Base-by-base conservation (phyloP, 768 basidiomycete species). In the Termitomyces heimii region DNA sequence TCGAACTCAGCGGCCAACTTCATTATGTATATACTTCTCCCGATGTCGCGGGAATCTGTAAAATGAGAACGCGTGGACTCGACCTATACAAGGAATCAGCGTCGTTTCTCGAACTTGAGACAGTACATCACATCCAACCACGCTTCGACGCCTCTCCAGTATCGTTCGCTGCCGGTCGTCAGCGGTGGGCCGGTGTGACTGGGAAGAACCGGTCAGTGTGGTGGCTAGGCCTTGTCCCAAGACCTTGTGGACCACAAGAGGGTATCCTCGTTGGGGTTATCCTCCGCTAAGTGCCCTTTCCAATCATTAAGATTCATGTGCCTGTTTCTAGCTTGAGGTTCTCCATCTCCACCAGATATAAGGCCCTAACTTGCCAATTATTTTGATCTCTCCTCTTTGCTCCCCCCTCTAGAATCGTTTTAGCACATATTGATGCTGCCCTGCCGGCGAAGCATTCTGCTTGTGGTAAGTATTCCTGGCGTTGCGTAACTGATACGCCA, bases 281-380 rank as follows among this genome's bases (percentile, higher is more conserved):
- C 55, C 37, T 59, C 54, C 56, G 31, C 46, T 24, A 46, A 35
- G 24, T 32, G 44, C 53, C 35, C 44, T 57, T 50, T 20, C 49
- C 37, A 42, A 53, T 51, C 57, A 32, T 47, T 49, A 37, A 34
- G 24, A 50, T 59, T 57, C 47, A 62, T 62, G 61, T 62, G 61
- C 61, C 61, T 59, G 46, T 40, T 49, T 44, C 55, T 40, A 47
- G 28, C 53, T 57, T 42, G 37, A 56, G 52, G 47, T 51, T 51
- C 47, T 46, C 46, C 35, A 40, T 54, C 53, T 13, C 29, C 44
- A 54, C 28, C 34, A 28, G 58, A 57, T 62, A 62, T 59, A 62
- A 62, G 51, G 43, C 22, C 45, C 31, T 35, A 34, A 47, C n/a
- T 54, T 31, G 29, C 31, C 26, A 47, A 20, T 53, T 52, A 28